These are phyloP conservation scores for Diaporthe citrichinensis DNA, from an alignment of 2,329 filamentous ascomycete species.

Conservation along the genomic window DNA sequence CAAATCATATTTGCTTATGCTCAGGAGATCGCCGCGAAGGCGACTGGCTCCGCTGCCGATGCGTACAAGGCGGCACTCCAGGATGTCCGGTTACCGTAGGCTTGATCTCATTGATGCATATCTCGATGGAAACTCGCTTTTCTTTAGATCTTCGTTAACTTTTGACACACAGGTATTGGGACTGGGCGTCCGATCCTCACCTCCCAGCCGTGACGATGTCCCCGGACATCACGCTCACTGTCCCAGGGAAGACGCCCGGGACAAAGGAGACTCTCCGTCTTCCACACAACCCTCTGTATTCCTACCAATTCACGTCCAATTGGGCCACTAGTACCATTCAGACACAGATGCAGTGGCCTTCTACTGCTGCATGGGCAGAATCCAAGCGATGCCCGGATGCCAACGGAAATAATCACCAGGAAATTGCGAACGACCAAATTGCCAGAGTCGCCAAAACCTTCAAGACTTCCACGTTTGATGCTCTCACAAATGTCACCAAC, in stretches of 20 bases:
- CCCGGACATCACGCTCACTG: slow-evolving; percentile 17
- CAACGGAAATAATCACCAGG: slow-evolving; percentile 20
- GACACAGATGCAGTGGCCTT: not conserved
- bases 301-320: not conserved
- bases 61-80: slow-evolving; percentile 14
- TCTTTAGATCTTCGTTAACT: no score
- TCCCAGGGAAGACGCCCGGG: not conserved
- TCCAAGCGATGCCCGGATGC: slow-evolving; percentile 28
- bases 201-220: slow-evolving; percentile 8
- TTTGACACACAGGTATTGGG: not conserved
- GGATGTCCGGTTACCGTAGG: slow-evolving; percentile 23
- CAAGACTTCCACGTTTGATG: slow-evolving; percentile 11
- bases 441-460: not conserved
- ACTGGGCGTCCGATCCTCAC: slow-evolving; percentile 21
- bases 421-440: slow-evolving; percentile 5
- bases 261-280: slow-evolving; percentile 1
- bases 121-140: no score
- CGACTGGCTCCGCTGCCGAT: slow-evolving; percentile 10
- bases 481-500: slow-evolving; percentile 13
- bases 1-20: slow-evolving; percentile 35
- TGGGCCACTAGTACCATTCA: not conserved
- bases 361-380: slow-evolving; percentile 16
- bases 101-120: no score
- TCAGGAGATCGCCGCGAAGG: slow-evolving; percentile 19
- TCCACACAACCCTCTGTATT: not conserved